Percentiles rank a stretch among this genome's conserved stretches.
phyloP scores from a whole-genome alignment of 1,284 basidiomycete species.

The Tetrapyrgos nigripes region DNA sequence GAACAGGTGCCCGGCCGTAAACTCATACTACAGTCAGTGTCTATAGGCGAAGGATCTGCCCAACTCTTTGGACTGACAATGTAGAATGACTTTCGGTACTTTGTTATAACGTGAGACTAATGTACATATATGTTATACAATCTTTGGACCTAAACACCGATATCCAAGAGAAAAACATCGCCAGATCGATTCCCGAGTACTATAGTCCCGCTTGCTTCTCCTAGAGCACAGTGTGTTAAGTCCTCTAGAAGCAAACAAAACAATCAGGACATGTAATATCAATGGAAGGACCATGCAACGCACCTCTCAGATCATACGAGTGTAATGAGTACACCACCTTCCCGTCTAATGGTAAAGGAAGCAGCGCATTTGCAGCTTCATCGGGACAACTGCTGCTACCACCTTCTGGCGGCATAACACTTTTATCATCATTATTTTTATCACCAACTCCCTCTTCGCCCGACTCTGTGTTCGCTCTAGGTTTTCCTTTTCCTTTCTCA shows the following conservation, averaged over 20 bases:
- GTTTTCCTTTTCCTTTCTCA: background rate
- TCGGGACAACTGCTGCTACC: slow-evolving; percentile 2
- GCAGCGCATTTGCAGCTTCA: slow-evolving; percentile 4
- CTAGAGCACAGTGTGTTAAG: slow-evolving; percentile 52
- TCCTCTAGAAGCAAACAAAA: slow-evolving; percentile 42
- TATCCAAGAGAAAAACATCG: slow-evolving; percentile 40
- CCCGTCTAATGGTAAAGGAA: slow-evolving; percentile 37
- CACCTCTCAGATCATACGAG: slow-evolving; percentile 59
- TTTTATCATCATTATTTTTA: background rate
- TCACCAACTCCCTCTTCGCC: background rate
- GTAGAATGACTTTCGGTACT: too few relatives aligned
- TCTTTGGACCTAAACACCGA: slow-evolving; percentile 2
- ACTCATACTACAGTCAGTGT: too few relatives aligned
- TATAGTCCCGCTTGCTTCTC: slow-evolving; percentile 52
- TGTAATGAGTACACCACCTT: slow-evolving; percentile 44
- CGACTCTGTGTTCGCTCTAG: background rate
- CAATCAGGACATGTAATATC: background rate
- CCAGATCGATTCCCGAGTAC: slow-evolving; percentile 53
- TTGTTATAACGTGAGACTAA: too few relatives aligned
- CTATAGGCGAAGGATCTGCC: too few relatives aligned
- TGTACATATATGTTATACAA: background rate
- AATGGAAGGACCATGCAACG: slow-evolving; percentile 9
- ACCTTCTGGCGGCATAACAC: too few relatives aligned
- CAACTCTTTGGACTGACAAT: too few relatives aligned
- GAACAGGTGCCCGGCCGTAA: too few relatives aligned